A percentile compares a stretch with the other conserved stretches of the same genome.
These are phyloP conservation scores for Ascocoryne sarcoides DNA, from an alignment of 2,329 filamentous ascomycete genomes.

Conservation along the genomic window DNA sequence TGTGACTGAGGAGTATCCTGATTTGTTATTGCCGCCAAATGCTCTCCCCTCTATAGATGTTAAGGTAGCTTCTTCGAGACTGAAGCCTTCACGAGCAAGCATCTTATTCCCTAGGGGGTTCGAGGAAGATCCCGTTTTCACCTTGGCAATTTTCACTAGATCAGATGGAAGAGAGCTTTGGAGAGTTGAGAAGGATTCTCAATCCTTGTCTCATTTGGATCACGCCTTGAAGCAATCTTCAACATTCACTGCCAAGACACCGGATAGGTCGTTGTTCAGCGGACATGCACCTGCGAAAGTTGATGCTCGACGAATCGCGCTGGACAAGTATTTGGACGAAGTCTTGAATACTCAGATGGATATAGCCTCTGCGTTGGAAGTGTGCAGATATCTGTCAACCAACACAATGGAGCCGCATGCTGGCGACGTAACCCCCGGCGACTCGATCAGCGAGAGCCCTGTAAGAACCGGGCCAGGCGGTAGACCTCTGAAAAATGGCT, in stretches of 20 bases:
- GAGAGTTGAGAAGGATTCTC: constrained; percentile 87
- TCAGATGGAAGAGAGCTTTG: constrained; percentile 73
- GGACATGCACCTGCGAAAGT: constrained; percentile 91
- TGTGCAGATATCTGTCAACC: constrained; percentile 80
- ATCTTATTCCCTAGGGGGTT: constrained; percentile 69
- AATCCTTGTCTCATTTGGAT: constrained; percentile 74
- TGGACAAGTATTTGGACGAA: constrained; percentile 80
- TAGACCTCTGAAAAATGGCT: constrained; percentile 71
- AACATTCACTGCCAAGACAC: constrained; percentile 66
- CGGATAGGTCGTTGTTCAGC: constrained; percentile 78
- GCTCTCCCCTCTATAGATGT: constrained; percentile 79
- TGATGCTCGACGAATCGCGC: constrained; percentile 70
- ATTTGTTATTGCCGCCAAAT: constrained; percentile 77
- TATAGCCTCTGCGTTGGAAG: constrained; percentile 63
- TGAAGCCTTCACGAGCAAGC: constrained; percentile 84
- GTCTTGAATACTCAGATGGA: constrained; percentile 78
- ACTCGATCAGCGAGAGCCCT: constrained; percentile 32
- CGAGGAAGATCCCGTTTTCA: constrained; percentile 92
- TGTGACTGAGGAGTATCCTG: constrained; percentile 77
- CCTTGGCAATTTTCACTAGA: constrained; percentile 73
- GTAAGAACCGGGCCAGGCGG: constrained; percentile 49
- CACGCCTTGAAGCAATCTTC: constrained; percentile 66
- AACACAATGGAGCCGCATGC: constrained; percentile 53
- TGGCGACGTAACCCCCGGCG: constrained; percentile 42
- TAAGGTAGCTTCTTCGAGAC: constrained; percentile 84